Evolutionary conservation across 352 stramenopile species (phyloP), one percentile per base, ranked within the genome.

Genomic region (Globisporangium iwayamae): DNA sequence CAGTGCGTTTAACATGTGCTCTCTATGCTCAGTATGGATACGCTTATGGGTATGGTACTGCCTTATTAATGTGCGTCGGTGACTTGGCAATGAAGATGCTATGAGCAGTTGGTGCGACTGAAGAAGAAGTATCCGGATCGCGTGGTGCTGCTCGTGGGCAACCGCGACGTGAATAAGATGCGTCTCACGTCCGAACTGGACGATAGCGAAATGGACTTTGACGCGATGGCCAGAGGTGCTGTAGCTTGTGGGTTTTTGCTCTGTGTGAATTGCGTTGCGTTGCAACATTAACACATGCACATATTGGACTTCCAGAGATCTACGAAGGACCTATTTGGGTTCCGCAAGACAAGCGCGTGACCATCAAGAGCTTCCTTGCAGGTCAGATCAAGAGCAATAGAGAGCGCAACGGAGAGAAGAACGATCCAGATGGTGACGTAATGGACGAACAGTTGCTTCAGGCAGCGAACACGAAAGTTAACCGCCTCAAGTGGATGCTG

Each of bases 161-260:
- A 98, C 66, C 89, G 93, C 55, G 93, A 98, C 74, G 81, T 97
- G 55, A 98, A 98, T 76, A 98, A 98, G 70, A 87, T 98, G 62
- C 72, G 91, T 32, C 78, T 97, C 32, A 91, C 83, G 10, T 87
- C 82, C 1, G 91, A 97, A 67, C 65, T 96, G 5, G 74, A 78
- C 25, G 75, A 96, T 36, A 70, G 61, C 4, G 86, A 96, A 60
- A 81, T 96, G 79, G 56, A 82, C 55, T 64, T 93, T 8, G 20
- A 48, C 0, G 75, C 74, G 3, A 92, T 93, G 84, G 72, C 78
- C 9, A 75, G 67, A 73, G 75, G 83, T 90, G 55, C 20, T 18
- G 51, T 28, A 18, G 13, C 30, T 6, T 18, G 28, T 46, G 32
- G 54, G 36, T 18, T 60, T n/a, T 48, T 71, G 11, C 46, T 45